Percentiles rank a stretch among this genome's conserved stretches.
Evolutionary conservation across 306 rosid genomes (phyloP).

Genomic region (Acacia crassicarpa): DNA sequence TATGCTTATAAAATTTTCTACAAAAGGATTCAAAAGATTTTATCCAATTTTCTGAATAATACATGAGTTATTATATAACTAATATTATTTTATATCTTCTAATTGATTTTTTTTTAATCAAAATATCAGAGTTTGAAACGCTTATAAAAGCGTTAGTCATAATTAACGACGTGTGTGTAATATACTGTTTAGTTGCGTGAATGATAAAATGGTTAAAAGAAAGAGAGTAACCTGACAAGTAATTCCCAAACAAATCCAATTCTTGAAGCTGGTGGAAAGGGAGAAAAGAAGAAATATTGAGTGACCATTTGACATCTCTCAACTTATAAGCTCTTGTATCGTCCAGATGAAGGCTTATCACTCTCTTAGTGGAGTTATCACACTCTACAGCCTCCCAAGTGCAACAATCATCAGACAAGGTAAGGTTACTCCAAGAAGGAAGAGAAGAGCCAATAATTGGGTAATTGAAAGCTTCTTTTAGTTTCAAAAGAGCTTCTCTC

Average conservation of each 20-base stretch:
- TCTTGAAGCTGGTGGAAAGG: neutral
- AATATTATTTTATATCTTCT: neutral
- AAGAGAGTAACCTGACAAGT: slow-evolving; percentile 5
- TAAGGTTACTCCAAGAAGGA: slow-evolving; percentile 7
- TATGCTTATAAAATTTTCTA: no score
- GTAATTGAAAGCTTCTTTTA: slow-evolving; percentile 15
- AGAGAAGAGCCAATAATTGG: neutral
- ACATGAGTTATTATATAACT: neutral
- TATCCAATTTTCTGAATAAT: no score
- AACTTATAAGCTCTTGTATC: neutral
- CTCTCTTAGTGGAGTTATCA: neutral
- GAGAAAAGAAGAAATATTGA: slow-evolving; percentile 5
- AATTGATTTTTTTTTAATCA: no score
- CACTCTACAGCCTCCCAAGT: slow-evolving; percentile 10
- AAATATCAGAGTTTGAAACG: no score
- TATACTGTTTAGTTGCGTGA: neutral
- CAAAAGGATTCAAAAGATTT: no score
- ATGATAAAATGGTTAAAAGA: neutral
- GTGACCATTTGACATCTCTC: neutral
- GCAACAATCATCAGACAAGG: neutral
- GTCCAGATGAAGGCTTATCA: neutral
- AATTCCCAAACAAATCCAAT: neutral
- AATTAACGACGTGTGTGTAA: no score
- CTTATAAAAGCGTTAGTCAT: no score
- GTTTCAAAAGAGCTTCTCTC: neutral